Conservation (phyloP, 306 rosid genomes). For the Castanospermum australe region DNA sequence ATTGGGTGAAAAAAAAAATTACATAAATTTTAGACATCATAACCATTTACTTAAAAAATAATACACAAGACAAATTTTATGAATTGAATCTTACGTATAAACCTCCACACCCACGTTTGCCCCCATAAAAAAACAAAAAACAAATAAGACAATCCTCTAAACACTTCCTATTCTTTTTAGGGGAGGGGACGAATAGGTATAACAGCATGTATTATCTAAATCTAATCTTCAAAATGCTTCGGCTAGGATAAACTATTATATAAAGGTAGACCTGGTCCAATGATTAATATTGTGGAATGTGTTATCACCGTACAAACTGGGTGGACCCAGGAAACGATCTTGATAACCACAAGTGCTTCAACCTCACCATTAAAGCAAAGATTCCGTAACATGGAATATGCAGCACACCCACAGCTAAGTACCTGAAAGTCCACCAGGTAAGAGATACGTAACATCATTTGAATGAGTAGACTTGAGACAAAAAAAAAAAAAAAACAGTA, state of each 20-base stretch:
- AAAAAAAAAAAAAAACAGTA: no score
- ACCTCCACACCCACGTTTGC: neutral
- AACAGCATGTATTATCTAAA: neutral
- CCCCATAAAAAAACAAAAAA: neutral
- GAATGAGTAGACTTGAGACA: no score
- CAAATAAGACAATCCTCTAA: neutral
- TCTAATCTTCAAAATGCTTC: conserved; percentile 6
- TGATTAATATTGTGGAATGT: neutral
- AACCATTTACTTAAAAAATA: neutral
- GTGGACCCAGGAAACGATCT: conserved; percentile 59
- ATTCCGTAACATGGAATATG: conserved; percentile 79
- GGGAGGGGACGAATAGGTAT: neutral
- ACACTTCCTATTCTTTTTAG: neutral
- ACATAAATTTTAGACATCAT: neutral
- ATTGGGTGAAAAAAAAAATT: neutral
- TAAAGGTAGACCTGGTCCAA: neutral
- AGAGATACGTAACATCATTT: neutral
- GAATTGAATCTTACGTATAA: neutral
- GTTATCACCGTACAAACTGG: conserved; percentile 31
- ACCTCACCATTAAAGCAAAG: conserved; percentile 46
- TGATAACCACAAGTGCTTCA: conserved; percentile 51
- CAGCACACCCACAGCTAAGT: conserved; percentile 70
- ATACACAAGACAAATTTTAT: neutral
- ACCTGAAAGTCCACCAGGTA: conserved; percentile 53
- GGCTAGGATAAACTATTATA: neutral